Evolutionary conservation across 208 protist genomes (phyloP), one percentile per base, ranked within the genome.

Genomic region (Crithidia thermophila): DNA sequence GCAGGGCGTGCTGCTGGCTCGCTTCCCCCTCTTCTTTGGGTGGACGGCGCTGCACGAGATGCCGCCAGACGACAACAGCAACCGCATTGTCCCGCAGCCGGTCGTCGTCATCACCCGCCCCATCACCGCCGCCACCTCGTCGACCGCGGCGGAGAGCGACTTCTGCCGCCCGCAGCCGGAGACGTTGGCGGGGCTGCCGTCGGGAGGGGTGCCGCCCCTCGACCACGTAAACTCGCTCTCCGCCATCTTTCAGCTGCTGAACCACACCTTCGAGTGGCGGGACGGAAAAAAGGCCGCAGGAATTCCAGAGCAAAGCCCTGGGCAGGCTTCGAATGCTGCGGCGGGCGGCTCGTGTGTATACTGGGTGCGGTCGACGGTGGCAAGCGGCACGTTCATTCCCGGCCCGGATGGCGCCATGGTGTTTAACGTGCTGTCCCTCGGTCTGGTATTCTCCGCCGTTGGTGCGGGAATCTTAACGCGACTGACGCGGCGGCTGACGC

Each of bases 321-420:
- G n/a, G n/a, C n/a, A n/a, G n/a, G n/a, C n/a, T n/a, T n/a, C 36
- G 37, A 13, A 18, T 21, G 34, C n/a, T 20, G 14, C 47, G 23
- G 20, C 6, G 61, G 9, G 3, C 23, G 49, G 56, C 60, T 23
- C 27, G 14, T 77, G 70, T 23, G 66, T 52, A 8, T 62, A 75
- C 63, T 72, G 79, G 76, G 34, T 90, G 53, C 81, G 85, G 20
- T 86, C 85, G 40, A 84, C 74, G 7, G 74, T 75, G 46, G 77
- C 80, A 42, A 77, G 69, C 6, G 88, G 88, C 27, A 84, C 75
- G 4, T 84, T 75, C 42, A 84, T 94, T 28, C 88, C 88, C 34
- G 76, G 73, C n/a, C 81, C 88, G 2, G 88, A 94, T 51, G 58
- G 83, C 0, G 85, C 88, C 11, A 94, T 94, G 88, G 42, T 89